A percentile compares a stretch with the other conserved stretches of the same genome.
Evolutionary conservation across 441 rosid genomes (phyloP).

Genomic region (Pelargonium cotyledonis): DNA sequence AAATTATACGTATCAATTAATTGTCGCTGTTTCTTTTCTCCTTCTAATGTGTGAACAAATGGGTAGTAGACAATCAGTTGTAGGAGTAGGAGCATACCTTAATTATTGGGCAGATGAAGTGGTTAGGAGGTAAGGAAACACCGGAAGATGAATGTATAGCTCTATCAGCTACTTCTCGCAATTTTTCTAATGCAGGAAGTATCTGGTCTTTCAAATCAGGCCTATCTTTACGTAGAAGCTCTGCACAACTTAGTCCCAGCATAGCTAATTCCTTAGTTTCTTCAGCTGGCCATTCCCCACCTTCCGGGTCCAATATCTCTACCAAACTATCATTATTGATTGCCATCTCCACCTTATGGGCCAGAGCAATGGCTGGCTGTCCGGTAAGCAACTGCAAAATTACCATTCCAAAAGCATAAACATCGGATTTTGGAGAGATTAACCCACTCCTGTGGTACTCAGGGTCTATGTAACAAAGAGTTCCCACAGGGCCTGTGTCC

Average conservation of each 20-base stretch:
- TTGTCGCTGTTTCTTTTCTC: no score
- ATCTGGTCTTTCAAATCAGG: slow-evolving; percentile 65
- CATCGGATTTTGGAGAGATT: slow-evolving; percentile 71
- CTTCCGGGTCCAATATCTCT: slow-evolving; percentile 55
- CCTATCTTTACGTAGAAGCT: slow-evolving; percentile 68
- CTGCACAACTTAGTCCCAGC: slow-evolving; percentile 69
- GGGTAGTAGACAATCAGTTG: not conserved
- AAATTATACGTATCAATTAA: not conserved
- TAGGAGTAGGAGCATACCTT: slow-evolving; percentile 38
- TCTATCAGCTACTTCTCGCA: slow-evolving; percentile 41
- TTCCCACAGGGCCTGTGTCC: slow-evolving; percentile 74
- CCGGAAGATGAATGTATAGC: slow-evolving; percentile 29
- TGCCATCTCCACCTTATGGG: slow-evolving; percentile 62
- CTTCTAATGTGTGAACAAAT: not conserved
- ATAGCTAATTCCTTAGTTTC: slow-evolving; percentile 66
- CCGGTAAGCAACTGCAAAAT: slow-evolving; percentile 78
- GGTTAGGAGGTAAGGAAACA: slow-evolving; percentile 42
- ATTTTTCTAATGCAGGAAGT: slow-evolving; percentile 68
- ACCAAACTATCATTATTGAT: slow-evolving; percentile 38
- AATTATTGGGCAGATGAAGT: slow-evolving; percentile 74
- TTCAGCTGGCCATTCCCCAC: slow-evolving; percentile 73
- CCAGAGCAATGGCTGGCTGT: slow-evolving; percentile 65
- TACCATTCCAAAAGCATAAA: slow-evolving; percentile 82
- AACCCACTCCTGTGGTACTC: slow-evolving; percentile 79
- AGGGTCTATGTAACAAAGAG: slow-evolving; percentile 77